Percentiles rank a stretch among this genome's conserved stretches.
Evolutionary conservation across 441 rosid species (phyloP).

Genomic region (Sinapis alba): DNA sequence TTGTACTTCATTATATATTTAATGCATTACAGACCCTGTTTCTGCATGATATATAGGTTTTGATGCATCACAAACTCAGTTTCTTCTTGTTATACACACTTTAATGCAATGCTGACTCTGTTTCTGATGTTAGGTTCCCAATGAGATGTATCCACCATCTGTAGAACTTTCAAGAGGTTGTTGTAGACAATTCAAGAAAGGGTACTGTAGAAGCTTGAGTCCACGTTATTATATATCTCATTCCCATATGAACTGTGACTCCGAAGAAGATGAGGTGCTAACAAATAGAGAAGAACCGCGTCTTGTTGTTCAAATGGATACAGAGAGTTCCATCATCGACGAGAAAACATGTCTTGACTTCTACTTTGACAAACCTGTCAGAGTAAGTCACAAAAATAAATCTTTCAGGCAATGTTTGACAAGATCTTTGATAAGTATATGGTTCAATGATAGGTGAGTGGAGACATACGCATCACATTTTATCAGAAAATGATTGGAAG

Average conservation of each 20-base stretch:
- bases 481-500: constrained; percentile 83
- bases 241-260: constrained; percentile 54
- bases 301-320: constrained; percentile 86
- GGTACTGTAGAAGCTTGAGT: constrained; percentile 53
- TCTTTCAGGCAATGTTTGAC: not conserved
- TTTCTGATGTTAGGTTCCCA: constrained; percentile 47
- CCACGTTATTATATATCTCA: constrained; percentile 65
- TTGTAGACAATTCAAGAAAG: constrained; percentile 68
- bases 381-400: constrained; percentile 45
- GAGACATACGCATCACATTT: constrained; percentile 80
- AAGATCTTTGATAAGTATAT: not conserved
- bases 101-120: not conserved
- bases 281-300: constrained; percentile 47
- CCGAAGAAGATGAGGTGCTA: constrained; percentile 41
- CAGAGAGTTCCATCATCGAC: constrained; percentile 74
- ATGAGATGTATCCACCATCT: constrained; percentile 67
- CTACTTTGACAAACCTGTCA: constrained; percentile 66
- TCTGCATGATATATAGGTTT: not conserved
- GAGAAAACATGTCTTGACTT: constrained; percentile 80
- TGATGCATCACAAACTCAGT: not conserved
- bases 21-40: not conserved
- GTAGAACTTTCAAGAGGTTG: constrained; percentile 68
- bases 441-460: constrained; percentile 55
- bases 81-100: not conserved
- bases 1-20: too few relatives aligned